Base-by-base conservation (phyloP, 2,329 filamentous ascomycete species). In the Peltaster fructicola region DNA sequence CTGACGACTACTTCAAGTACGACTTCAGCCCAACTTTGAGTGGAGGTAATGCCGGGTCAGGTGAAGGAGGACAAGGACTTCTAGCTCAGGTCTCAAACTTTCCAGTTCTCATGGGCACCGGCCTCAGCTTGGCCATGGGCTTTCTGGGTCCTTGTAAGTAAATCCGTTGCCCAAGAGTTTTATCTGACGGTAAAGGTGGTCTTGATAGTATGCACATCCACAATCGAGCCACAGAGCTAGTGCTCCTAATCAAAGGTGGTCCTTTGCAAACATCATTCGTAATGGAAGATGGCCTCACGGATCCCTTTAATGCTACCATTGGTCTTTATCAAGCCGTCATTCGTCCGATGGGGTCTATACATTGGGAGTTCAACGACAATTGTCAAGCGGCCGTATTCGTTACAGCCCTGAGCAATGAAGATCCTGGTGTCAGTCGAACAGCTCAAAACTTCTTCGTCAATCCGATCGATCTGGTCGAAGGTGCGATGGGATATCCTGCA, bases 1-100 rank as follows among this genome's bases (percentile, higher is more conserved):
- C n/a, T n/a, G n/a, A n/a, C n/a, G n/a, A n/a, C n/a, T n/a, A 61
- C 44, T 59, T 63, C 37, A 48, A 66, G 33, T 51, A 56, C 7
- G 31, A 46, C 7, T 17, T n/a, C n/a, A n/a, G n/a, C n/a, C n/a
- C n/a, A n/a, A n/a, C n/a, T n/a, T n/a, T n/a, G n/a, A n/a, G n/a
- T n/a, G n/a, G n/a, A n/a, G n/a, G n/a, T n/a, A n/a, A n/a, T n/a
- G n/a, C 50, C 8, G 53, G 23, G 5, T 17, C 19, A 7, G 15
- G 20, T 12, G 17, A 30, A 14, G 33, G 38, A 10, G 34, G 38
- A 12, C 27, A 28, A 15, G 27, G 25, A 20, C 25, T 34, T 16
- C 23, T 31, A 13, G 34, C 50, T 31, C 52, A 51, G 34, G 42
- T 50, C 29, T 45, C 46, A 15, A 50, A 33, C 23, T 54, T 54